A percentile compares a stretch with the other conserved stretches of the same genome.
These are phyloP conservation scores for Tarenaya hassleriana DNA, from an alignment of 345 rosid species.

Conservation along the genomic window DNA sequence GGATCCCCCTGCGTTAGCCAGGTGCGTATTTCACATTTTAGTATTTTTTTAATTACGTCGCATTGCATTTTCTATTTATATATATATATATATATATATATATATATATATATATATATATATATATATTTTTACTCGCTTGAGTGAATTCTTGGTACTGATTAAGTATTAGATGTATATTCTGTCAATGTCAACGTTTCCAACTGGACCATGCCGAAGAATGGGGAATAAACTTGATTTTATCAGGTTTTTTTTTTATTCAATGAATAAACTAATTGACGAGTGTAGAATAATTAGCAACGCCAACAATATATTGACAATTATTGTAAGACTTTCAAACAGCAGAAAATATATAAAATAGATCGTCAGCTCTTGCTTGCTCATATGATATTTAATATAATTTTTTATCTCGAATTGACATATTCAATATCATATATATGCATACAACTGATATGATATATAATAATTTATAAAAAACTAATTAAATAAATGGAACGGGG, in stretches of 20 bases:
- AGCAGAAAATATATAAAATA: too few relatives aligned
- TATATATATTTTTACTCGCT: slow-evolving; percentile 7
- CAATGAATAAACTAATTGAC: too few relatives aligned
- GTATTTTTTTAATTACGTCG: background rate
- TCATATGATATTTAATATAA: too few relatives aligned
- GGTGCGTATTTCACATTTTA: too few relatives aligned
- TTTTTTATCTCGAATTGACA: too few relatives aligned
- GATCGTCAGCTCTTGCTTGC: too few relatives aligned
- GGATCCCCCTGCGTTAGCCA: slow-evolving; percentile 76
- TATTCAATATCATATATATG: too few relatives aligned
- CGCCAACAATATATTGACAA: too few relatives aligned
- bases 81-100: too few relatives aligned
- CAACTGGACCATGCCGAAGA: slow-evolving; percentile 22
- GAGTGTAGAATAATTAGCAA: slow-evolving; percentile 18
- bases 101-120: too few relatives aligned
- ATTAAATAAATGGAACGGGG: background rate
- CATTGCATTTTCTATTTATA: too few relatives aligned
- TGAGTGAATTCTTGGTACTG: background rate
- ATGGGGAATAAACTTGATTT: slow-evolving; percentile 4
- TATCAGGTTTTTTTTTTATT: background rate
- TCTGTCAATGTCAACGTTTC: slow-evolving; percentile 28
- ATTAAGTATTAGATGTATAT: background rate
- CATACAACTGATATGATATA: slow-evolving; percentile 1
- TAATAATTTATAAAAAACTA: too few relatives aligned
- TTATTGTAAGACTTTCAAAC: slow-evolving; percentile 28